Evolutionary conservation across 345 rosid species (phyloP).

Genomic region (Heritiera littoralis): DNA sequence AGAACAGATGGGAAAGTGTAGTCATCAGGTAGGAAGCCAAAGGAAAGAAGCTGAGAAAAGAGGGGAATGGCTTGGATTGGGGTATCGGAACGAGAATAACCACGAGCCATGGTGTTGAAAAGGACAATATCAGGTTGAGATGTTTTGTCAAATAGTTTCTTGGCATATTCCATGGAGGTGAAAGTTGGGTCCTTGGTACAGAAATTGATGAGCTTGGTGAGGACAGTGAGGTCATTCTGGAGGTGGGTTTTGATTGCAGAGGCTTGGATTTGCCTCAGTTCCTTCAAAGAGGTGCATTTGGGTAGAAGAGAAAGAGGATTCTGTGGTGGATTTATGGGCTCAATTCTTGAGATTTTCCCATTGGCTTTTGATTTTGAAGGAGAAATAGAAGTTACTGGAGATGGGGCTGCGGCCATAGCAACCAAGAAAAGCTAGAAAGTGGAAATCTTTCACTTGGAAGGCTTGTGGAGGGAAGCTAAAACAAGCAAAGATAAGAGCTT

Average conservation of each 20-base stretch:
- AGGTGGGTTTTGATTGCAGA: conserved; percentile 60
- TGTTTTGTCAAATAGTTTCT: conserved; percentile 56
- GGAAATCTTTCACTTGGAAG: not conserved
- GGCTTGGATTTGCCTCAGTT: conserved; percentile 75
- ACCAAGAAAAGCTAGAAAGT: not conserved
- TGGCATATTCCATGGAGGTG: conserved; percentile 52
- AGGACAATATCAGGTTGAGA: conserved; percentile 53
- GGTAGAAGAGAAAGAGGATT: conserved; percentile 47
- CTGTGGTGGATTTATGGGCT: conserved; percentile 9
- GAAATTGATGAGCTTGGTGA: conserved; percentile 63
- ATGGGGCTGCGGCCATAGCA: conserved; percentile 46
- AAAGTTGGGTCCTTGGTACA: conserved; percentile 50
- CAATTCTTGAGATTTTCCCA: not conserved
- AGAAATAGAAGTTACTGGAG: conserved; percentile 28
- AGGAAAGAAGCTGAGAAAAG: conserved; percentile 45
- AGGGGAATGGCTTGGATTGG: conserved; percentile 47
- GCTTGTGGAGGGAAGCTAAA: conserved; percentile 16
- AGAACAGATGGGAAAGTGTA: conserved; percentile 74
- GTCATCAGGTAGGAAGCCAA: conserved; percentile 53
- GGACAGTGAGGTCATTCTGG: conserved; percentile 41
- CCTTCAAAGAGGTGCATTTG: conserved; percentile 49
- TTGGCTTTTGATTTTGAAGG: conserved; percentile 26
- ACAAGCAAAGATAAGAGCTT: conserved; percentile 15
- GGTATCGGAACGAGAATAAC: conserved; percentile 49
- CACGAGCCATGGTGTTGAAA: conserved; percentile 70